Percentiles rank a stretch among this genome's conserved stretches.
Conservation (phyloP, 805 yeast genomes). For the Wickerhamomyces sydowiorum region DNA sequence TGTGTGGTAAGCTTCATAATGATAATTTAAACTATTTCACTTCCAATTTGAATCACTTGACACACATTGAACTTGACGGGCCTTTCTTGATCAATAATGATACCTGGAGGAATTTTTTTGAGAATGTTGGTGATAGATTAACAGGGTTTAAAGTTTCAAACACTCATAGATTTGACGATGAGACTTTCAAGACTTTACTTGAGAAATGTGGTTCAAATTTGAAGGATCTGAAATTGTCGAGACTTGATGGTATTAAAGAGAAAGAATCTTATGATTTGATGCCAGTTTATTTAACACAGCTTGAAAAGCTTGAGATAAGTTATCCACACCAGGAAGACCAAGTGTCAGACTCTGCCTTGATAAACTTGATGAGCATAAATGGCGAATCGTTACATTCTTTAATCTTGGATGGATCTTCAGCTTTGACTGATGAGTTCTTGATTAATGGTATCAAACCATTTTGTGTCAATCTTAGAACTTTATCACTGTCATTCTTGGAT, state of each 20-base stretch:
- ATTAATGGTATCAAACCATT: conserved; percentile 54
- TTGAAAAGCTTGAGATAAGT: conserved; percentile 58
- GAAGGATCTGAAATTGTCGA: conserved; percentile 51
- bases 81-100: conserved; percentile 76
- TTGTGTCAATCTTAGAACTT: conserved; percentile 46
- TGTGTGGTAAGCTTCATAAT: conserved; percentile 92
- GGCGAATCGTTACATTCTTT: conserved; percentile 59
- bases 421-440: conserved; percentile 59
- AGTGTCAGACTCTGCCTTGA: conserved; percentile 60
- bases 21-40: conserved; percentile 63
- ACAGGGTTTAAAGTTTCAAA: conserved; percentile 59
- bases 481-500: conserved; percentile 56
- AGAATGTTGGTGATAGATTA: conserved; percentile 47
- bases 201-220: conserved; percentile 55
- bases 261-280: conserved; percentile 53
- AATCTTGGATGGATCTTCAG: conserved; percentile 67
- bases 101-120: conserved; percentile 76
- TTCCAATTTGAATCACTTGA: conserved; percentile 50
- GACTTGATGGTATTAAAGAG: conserved; percentile 68
- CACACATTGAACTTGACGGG: conserved; percentile 69
- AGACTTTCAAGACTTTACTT: conserved; percentile 55
- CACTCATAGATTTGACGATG: conserved; percentile 77
- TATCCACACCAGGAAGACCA: conserved; percentile 63
- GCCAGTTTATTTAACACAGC: conserved; percentile 52
- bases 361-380: conserved; percentile 51